Evolutionary conservation across 306 rosid species (phyloP).

Genomic region (Aeschynomene evenia): DNA sequence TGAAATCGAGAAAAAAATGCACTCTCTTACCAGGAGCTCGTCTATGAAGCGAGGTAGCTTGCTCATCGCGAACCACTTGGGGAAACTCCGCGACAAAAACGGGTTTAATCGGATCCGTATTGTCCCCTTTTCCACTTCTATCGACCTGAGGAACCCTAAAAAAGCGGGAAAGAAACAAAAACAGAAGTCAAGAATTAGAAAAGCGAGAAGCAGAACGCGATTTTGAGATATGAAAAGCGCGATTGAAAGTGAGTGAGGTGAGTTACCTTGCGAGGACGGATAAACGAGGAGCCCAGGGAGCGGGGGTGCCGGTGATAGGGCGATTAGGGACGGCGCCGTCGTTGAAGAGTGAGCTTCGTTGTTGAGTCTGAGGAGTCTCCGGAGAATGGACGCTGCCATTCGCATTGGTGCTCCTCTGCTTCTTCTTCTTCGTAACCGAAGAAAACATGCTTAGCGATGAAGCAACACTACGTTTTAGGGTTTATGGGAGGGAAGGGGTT

Average conservation of each 20-base stretch:
- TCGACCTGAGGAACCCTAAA: conserved; percentile 66
- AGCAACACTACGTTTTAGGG: conserved; percentile 13
- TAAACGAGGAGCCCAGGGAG: conserved; percentile 95
- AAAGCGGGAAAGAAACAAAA: not conserved
- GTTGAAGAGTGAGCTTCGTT: not conserved
- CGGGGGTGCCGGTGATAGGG: conserved; percentile 91
- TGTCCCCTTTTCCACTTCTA: conserved; percentile 56
- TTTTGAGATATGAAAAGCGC: not conserved
- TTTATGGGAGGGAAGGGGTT: conserved; percentile 35
- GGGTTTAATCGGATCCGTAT: conserved; percentile 56
- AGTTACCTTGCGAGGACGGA: conserved; percentile 83
- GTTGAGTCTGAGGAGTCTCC: conserved; percentile 43
- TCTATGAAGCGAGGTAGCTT: conserved; percentile 55
- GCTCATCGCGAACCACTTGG: conserved; percentile 68
- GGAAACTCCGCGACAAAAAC: conserved; percentile 92
- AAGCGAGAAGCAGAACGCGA: conserved; percentile 5
- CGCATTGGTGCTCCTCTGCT: conserved; percentile 58
- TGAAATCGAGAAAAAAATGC: not conserved
- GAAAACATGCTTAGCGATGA: conserved; percentile 59
- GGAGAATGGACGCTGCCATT: conserved; percentile 55
- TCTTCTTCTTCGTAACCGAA: conserved; percentile 65
- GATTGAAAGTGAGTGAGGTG: not conserved
- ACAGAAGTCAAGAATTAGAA: not conserved
- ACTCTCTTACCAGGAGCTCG: conserved; percentile 52
- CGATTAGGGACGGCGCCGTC: conserved; percentile 60